Conservation (phyloP, 805 yeast species). For the Kuraishia cidri region DNA sequence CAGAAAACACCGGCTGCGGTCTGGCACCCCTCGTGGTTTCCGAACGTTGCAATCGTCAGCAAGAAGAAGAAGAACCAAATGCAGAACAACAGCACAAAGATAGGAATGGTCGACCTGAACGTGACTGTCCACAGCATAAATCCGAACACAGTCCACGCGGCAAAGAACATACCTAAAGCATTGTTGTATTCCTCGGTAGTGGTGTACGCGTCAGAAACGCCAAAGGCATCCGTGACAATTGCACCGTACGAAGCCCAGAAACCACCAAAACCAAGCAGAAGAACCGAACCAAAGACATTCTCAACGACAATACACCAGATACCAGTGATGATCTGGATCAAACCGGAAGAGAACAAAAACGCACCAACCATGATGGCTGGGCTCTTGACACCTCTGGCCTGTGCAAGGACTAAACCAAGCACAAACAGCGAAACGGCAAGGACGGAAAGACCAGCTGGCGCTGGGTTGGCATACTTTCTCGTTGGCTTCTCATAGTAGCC, state of each 20-base stretch:
- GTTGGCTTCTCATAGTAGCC: conserved; percentile 33
- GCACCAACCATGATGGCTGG: conserved; percentile 34
- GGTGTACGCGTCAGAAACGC: conserved; percentile 28
- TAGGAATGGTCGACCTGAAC: conserved; percentile 31
- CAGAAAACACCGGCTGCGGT: conserved; percentile 34
- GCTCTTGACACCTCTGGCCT: conserved; percentile 31
- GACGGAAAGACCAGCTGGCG: conserved; percentile 38
- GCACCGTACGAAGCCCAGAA: conserved; percentile 39
- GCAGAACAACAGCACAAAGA: conserved; percentile 25
- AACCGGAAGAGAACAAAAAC: conserved; percentile 37
- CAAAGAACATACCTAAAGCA: conserved; percentile 35
- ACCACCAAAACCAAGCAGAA: conserved; percentile 35
- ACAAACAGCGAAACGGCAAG: conserved; percentile 38
- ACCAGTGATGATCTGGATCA: conserved; percentile 38
- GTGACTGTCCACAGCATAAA: conserved; percentile 31
- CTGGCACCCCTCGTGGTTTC: conserved; percentile 18
- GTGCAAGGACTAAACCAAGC: conserved; percentile 31
- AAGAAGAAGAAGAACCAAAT: conserved; percentile 31
- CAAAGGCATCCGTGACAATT: conserved; percentile 30
- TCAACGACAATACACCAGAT: conserved; percentile 40
- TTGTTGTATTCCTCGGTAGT: conserved; percentile 22
- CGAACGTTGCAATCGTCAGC: conserved; percentile 29
- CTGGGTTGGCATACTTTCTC: conserved; percentile 38
- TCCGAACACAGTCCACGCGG: conserved; percentile 41
- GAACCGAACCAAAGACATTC: conserved; percentile 38